These are phyloP conservation scores for Vitis amurensis DNA, from an alignment of 164 flowering plant genomes.

Conservation along the genomic window DNA sequence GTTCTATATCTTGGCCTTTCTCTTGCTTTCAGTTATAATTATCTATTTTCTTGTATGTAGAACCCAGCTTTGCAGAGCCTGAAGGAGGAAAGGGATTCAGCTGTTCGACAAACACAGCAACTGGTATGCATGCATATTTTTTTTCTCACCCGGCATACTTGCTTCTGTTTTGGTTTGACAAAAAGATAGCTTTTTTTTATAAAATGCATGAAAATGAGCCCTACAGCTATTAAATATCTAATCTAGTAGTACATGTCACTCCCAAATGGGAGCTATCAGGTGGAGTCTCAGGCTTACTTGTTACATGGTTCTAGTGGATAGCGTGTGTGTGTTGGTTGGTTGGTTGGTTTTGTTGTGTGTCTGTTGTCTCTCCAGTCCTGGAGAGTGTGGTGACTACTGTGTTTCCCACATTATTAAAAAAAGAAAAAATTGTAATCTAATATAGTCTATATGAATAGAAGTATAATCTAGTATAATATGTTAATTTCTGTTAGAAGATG, in stretches of 20 bases:
- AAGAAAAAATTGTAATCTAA: too few relatives aligned
- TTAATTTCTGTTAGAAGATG: too few relatives aligned
- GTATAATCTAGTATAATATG: too few relatives aligned
- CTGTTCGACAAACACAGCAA: conserved; percentile 53
- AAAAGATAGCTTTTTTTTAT: background rate
- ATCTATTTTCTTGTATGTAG: conserved; percentile 8
- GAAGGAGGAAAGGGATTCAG: conserved; percentile 78
- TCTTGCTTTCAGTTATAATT: background rate
- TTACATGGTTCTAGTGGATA: too few relatives aligned
- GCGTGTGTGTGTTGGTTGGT: too few relatives aligned
- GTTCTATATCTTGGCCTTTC: background rate
- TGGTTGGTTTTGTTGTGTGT: too few relatives aligned
- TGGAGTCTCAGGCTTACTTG: too few relatives aligned
- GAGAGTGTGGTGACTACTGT: too few relatives aligned
- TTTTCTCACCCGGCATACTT: background rate
- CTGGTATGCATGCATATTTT: conserved; percentile 45
- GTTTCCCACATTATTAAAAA: too few relatives aligned
- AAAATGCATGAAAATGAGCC: background rate
- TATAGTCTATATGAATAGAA: too few relatives aligned
- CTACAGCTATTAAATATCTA: background rate
- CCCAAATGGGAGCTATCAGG: too few relatives aligned
- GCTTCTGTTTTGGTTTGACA: background rate
- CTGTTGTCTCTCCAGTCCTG: too few relatives aligned
- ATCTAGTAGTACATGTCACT: background rate
- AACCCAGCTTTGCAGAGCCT: conserved; percentile 44